Conservation (phyloP, 129 eudicot species). For the Pseudognaphalium luteoalbum region DNA sequence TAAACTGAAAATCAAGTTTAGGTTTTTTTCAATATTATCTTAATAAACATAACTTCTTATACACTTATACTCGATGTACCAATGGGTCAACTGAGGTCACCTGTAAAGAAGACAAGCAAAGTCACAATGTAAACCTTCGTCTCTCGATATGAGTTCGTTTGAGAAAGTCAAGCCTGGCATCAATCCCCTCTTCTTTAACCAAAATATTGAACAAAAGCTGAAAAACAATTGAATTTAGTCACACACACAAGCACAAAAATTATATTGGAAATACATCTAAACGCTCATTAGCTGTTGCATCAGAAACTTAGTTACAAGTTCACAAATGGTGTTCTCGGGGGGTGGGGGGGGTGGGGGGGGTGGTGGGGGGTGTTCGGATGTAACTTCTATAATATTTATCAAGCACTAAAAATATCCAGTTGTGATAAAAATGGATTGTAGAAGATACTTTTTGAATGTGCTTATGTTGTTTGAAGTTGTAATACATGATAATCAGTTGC, state of each 20-base stretch:
- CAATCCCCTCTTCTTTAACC: slow-evolving; percentile 87
- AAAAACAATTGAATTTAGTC: background rate
- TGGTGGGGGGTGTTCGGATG: no score
- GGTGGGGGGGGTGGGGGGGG: no score
- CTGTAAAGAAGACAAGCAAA: slow-evolving; percentile 81
- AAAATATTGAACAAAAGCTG: slow-evolving; percentile 87
- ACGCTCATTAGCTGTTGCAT: background rate
- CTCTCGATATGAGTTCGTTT: slow-evolving; percentile 88
- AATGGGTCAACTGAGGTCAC: slow-evolving; percentile 20
- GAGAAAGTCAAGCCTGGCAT: slow-evolving; percentile 94
- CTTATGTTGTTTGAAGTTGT: no score
- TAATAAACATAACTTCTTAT: background rate
- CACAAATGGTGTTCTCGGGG: background rate
- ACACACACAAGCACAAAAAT: background rate
- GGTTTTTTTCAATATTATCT: slow-evolving; percentile 2
- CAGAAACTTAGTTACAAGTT: background rate
- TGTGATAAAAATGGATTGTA: no score
- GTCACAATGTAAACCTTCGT: slow-evolving; percentile 90
- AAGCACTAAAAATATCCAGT: no score
- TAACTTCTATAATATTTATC: no score
- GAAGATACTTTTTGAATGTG: no score
- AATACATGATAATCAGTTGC: no score
- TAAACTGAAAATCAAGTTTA: slow-evolving; percentile 42
- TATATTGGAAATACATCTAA: background rate
- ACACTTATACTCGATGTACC: background rate